These are phyloP conservation scores for Tylopilus felleus DNA, from an alignment of 768 basidiomycete species.

Conservation along the genomic window DNA sequence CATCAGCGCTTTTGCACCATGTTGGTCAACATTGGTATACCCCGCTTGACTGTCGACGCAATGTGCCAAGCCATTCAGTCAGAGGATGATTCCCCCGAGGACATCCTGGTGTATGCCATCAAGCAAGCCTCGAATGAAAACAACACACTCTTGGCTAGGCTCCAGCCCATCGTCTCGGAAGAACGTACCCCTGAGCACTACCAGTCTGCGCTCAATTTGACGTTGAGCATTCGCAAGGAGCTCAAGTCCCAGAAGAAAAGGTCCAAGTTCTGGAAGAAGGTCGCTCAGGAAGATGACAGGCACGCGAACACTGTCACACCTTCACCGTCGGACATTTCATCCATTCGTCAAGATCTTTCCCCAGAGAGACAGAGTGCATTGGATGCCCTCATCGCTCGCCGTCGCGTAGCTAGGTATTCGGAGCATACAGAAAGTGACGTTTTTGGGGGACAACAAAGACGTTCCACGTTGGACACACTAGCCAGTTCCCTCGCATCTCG, in stretches of 20 bases:
- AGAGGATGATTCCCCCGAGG: slow-evolving; percentile 36
- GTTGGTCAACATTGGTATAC: slow-evolving; percentile 29
- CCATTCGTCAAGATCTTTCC: slow-evolving; percentile 24
- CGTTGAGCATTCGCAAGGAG: slow-evolving; percentile 42
- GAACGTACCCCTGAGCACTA: slow-evolving; percentile 42
- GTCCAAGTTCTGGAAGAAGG: slow-evolving; percentile 45
- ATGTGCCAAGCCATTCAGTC: slow-evolving; percentile 23
- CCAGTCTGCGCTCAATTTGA: slow-evolving; percentile 43
- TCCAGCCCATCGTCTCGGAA: slow-evolving; percentile 35
- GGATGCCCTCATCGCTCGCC: slow-evolving; percentile 34
- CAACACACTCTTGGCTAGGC: slow-evolving; percentile 42
- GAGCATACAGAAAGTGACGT: slow-evolving; percentile 20
- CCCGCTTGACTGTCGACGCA: slow-evolving; percentile 18
- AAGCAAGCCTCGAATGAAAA: slow-evolving; percentile 38
- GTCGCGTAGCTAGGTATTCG: slow-evolving; percentile 14
- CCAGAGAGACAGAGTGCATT: slow-evolving; percentile 34
- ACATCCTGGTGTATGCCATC: slow-evolving; percentile 43
- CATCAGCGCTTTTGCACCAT: slow-evolving; percentile 23
- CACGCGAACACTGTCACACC: slow-evolving; percentile 25
- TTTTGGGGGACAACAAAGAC: slow-evolving; percentile 20
- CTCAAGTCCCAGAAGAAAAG: slow-evolving; percentile 42
- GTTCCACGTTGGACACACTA: slow-evolving; percentile 17
- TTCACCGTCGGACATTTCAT: slow-evolving; percentile 31
- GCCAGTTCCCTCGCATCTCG: slow-evolving; percentile 23
- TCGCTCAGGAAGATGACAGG: slow-evolving; percentile 34